phyloP scores from a whole-genome alignment of 352 stramenopile genomes.

The Phytopythium aichiense region DNA sequence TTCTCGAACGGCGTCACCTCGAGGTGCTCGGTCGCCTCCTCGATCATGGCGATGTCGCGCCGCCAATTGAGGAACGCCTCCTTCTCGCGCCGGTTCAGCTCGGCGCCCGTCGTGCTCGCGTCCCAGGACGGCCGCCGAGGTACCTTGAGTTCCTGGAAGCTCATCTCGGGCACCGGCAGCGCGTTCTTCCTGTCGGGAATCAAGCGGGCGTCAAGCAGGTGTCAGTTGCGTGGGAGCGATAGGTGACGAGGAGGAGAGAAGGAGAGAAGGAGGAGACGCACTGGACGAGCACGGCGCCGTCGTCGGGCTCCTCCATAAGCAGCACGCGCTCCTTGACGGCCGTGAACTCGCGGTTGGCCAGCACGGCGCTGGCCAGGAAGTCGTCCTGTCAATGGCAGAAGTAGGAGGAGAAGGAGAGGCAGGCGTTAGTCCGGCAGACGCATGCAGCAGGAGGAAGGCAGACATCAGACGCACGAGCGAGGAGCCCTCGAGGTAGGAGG shows the following conservation, averaged over 20 bases:
- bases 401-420: too few relatives aligned
- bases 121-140: constrained; percentile 95
- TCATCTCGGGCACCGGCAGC: constrained; percentile 71
- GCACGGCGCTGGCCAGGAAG: constrained; percentile 89
- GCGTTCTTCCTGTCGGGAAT: constrained; percentile 39
- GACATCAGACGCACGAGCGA: constrained; percentile 59
- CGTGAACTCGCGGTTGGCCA: constrained; percentile 91
- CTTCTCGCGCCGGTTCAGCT: constrained; percentile 95
- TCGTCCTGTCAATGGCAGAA: constrained; percentile 59
- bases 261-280: constrained; percentile 20
- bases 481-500: constrained; percentile 83
- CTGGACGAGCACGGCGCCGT: constrained; percentile 58
- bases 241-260: not conserved
- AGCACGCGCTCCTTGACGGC: constrained; percentile 88
- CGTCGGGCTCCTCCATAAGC: constrained; percentile 61
- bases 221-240: not conserved
- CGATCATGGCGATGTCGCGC: constrained; percentile 91
- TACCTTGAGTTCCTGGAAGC: constrained; percentile 95
- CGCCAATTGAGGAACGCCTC: constrained; percentile 98
- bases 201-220: not conserved
- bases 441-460: too few relatives aligned
- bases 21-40: constrained; percentile 68
- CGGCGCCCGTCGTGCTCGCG: constrained; percentile 90
- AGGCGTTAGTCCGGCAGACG: too few relatives aligned
- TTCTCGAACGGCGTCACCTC: constrained; percentile 99